Base-by-base conservation (phyloP, 2,329 filamentous ascomycete species). In the Sporothrix dimorphospora region DNA sequence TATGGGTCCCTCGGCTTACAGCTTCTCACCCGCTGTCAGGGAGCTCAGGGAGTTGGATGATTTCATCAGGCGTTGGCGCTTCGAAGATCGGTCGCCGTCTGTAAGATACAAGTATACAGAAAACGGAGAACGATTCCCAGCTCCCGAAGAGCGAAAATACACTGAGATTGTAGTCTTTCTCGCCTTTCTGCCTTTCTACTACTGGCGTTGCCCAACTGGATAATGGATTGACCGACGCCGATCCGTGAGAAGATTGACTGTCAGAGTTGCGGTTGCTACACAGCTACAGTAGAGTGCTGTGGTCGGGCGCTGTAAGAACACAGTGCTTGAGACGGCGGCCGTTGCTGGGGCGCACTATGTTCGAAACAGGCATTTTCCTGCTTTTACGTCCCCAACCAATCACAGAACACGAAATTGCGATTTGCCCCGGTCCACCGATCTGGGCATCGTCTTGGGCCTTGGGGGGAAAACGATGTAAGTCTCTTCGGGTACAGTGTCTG, bases 351-450 rank as follows among this genome's bases (percentile, higher is more conserved):
- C 69, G 71, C 73, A 72, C 71, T 73, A 30, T 71, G 63, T 12
- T 55, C 70, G 47, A 73, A 73, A 59, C 68, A 71, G 73, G 72
- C 63, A 73, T 57, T 67, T 53, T 24, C 38, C 11, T 24, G 27
- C 19, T 24, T n/a, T 30, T 55, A 30, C 30, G 27, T 12, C 11
- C 12, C 42, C 38, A 69, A 51, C 74, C 74, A 75, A 75, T 74
- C 61, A 74, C 21, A 74, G 72, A 63, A 73, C 71, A 73, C 73
- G 53, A 67, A 74, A 71, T 70, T 70, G 16, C 51, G 19, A 69
- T 71, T 67, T 27, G 55, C 42, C 63, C 42, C 42, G 40, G 63
- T 47, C 63, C 42, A 51, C 42, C n/a, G 63, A 67, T 67, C 63
- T 67, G 63, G 63, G 63, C 72, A 53, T 49, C 34, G 24, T 16